Percentiles rank a stretch among this genome's conserved stretches.
Evolutionary conservation across 192 early-diverging fungal genomes (phyloP).

Genomic region (Entomortierella lignicola): DNA sequence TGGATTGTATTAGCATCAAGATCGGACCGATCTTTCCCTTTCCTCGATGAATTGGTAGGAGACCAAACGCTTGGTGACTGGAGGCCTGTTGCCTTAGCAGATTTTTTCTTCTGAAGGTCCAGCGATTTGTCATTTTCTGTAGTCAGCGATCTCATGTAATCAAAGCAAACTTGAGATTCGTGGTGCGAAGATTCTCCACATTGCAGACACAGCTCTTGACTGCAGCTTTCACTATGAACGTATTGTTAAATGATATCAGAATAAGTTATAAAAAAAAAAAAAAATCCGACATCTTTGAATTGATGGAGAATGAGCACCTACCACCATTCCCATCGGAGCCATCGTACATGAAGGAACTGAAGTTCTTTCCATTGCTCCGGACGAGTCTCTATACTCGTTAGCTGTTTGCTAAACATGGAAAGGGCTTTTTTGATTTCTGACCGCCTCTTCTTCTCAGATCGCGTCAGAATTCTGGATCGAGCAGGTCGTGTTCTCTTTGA

Average conservation of each 20-base stretch:
- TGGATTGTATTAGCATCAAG: slow-evolving; percentile 54
- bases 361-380: slow-evolving; percentile 68
- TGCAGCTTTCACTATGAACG: slow-evolving; percentile 26
- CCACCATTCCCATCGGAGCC: slow-evolving; percentile 63
- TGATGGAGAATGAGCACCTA: slow-evolving; percentile 31
- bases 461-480: slow-evolving; percentile 16
- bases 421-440: slow-evolving; percentile 19
- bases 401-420: slow-evolving; percentile 22
- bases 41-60: not conserved
- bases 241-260: not conserved
- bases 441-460: slow-evolving; percentile 35
- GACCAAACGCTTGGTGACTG: not conserved
- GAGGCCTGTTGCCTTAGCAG: not conserved
- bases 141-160: slow-evolving; percentile 55
- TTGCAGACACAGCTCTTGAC: slow-evolving; percentile 60
- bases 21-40: slow-evolving; percentile 35
- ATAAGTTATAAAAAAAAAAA: no score
- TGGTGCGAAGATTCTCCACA: slow-evolving; percentile 63
- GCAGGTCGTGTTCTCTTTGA: slow-evolving; percentile 9
- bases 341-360: slow-evolving; percentile 67
- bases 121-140: not conserved
- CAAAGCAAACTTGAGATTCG: slow-evolving; percentile 52
- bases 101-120: not conserved
- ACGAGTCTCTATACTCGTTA: slow-evolving; percentile 55
- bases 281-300: no score